Evolutionary conservation across 73 alveolate species (phyloP), one percentile per base, ranked within the genome.

Genomic region (Breviolum minutum): DNA sequence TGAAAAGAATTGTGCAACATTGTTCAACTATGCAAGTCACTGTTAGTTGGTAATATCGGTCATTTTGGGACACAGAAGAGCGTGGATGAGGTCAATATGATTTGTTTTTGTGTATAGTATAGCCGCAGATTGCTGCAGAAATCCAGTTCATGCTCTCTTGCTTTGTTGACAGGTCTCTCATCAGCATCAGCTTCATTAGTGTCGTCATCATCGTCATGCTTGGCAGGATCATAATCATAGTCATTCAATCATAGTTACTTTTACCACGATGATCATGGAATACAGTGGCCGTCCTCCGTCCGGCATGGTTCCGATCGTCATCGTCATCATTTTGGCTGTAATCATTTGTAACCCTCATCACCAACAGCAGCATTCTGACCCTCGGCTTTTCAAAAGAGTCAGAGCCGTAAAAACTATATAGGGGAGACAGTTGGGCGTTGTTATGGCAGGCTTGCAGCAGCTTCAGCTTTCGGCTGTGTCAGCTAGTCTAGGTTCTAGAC

Each of bases 131-230:
- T 16, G 88, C 88, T 6, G 88, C 88, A 77, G 86, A 20, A 48
- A 27, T 80, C 88, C 88, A 80, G 88, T 80, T 71, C 81, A 16
- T 71, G 13, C 30, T 30, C 32, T 71, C 29, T 71, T 71, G 81
- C 32, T 71, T 71, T 30, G 2, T 0, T 48, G 40, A 71, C 12
- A n/a, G 5, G 4, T 71, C 54, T 40, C 54, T 40, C 54, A 40
- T 40, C 54, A 40, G 54, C 54, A 40, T 40, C 81, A 71, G 81
- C 81, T 20, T 71, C 29, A 16, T 71, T 40, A 40, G 54, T 16
- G 81, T 20, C 30, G 40, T 20, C 81, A 71, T 20, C 81, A 71
- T 71, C 29, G 29, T 20, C 81, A 20, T 11, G 13, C 12, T 20
- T 48, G 4, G 40, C 1, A 3, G 40, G 40, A 71, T 20, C 81